phyloP scores from a whole-genome alignment of 306 rosid species.

The Luffa aegyptiaca region DNA sequence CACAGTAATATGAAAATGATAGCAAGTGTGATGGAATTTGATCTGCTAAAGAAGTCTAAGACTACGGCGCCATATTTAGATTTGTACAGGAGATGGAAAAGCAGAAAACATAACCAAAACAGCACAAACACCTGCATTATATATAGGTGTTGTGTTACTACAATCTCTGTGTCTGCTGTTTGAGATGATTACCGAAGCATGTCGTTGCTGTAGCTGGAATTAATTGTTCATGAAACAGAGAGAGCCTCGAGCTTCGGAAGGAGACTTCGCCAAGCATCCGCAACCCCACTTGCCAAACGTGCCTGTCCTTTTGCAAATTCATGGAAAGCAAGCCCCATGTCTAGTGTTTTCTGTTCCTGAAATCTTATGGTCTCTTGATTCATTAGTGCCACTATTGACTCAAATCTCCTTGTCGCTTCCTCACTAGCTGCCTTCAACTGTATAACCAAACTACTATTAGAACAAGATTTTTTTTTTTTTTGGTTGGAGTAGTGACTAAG shows the following conservation, averaged over 20 bases:
- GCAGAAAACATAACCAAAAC: not conserved
- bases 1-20: not conserved
- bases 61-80: not conserved
- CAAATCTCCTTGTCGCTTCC: slow-evolving; percentile 76
- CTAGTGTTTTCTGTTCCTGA: slow-evolving; percentile 86
- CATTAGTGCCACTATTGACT: slow-evolving; percentile 67
- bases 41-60: not conserved
- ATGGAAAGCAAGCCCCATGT: slow-evolving; percentile 87
- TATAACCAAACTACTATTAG: slow-evolving; percentile 25
- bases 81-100: not conserved
- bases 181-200: not conserved
- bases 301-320: slow-evolving; percentile 98
- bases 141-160: not conserved
- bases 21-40: not conserved
- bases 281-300: slow-evolving; percentile 69
- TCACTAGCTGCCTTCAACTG: slow-evolving; percentile 94
- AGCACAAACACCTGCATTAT: not conserved
- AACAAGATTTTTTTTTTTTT: not conserved
- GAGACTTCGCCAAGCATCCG: slow-evolving; percentile 92
- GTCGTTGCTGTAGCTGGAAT: not conserved
- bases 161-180: not conserved
- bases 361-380: slow-evolving; percentile 77
- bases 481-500: not conserved
- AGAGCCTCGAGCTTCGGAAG: slow-evolving; percentile 82
- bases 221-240: not conserved